A percentile compares a stretch with the other conserved stretches of the same genome.
These are phyloP conservation scores for Tetrapyrgos nigripes DNA, from an alignment of 1,284 basidiomycete species.

Conservation along the genomic window DNA sequence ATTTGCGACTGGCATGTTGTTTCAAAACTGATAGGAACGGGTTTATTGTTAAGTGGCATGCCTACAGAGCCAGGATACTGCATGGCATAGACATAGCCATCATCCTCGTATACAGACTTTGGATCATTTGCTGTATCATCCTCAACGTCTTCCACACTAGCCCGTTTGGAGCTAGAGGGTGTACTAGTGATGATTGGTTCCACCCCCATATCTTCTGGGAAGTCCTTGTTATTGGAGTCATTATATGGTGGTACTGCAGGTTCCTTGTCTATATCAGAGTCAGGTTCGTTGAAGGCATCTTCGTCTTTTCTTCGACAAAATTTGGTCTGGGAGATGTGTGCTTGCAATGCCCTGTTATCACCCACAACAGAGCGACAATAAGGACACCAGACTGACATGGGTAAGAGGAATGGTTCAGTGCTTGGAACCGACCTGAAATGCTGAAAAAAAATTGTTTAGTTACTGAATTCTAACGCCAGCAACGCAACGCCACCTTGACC, in stretches of 20 bases:
- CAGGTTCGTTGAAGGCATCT: not conserved
- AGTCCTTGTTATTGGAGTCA: not conserved
- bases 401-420: no score
- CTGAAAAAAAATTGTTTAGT: no score
- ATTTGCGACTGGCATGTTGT: constrained; percentile 8
- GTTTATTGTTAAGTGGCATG: not conserved
- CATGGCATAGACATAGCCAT: not conserved
- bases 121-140: not conserved
- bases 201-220: not conserved
- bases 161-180: not conserved
- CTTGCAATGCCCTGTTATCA: not conserved
- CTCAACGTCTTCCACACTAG: not conserved
- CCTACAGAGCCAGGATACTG: not conserved
- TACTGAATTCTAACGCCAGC: no score
- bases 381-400: not conserved
- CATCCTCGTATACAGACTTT: not conserved
- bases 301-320: not conserved
- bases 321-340: not conserved
- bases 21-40: constrained; percentile 20
- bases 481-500: no score
- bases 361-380: not conserved
- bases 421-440: no score
- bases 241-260: no score
- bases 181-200: not conserved
- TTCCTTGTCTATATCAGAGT: not conserved